Evolutionary conservation across 176 grass and related monocot genomes (phyloP).

Genomic region (Paspalum notatum): DNA sequence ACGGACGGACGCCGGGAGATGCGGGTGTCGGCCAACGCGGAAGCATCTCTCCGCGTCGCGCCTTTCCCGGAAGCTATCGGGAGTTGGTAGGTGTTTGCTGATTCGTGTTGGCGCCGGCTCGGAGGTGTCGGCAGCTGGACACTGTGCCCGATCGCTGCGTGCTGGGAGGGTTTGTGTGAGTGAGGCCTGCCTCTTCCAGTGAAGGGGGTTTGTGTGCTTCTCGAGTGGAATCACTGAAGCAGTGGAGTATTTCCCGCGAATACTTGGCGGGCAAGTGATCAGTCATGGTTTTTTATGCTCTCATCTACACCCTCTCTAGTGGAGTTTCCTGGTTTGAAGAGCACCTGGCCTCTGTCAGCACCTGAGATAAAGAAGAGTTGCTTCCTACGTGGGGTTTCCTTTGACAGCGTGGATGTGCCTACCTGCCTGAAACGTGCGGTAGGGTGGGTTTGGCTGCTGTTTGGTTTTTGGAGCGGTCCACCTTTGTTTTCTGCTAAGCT

Average conservation of each 20-base stretch:
- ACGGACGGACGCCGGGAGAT: neutral
- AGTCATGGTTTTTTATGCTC: no score
- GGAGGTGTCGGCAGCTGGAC: neutral
- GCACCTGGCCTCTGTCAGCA: neutral
- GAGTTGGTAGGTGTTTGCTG: neutral
- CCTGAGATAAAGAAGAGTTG: neutral
- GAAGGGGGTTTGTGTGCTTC: neutral
- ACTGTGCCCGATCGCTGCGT: neutral
- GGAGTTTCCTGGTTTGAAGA: neutral
- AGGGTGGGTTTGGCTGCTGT: neutral
- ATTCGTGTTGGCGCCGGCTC: neutral
- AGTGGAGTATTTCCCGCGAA: neutral
- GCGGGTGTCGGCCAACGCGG: neutral
- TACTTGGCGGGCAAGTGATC: neutral
- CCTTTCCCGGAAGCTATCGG: neutral
- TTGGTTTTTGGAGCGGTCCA: no score
- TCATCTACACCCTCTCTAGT: neutral
- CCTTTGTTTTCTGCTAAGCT: neutral
- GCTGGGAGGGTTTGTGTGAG: neutral
- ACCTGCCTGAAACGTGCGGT: neutral
- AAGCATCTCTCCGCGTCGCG: neutral
- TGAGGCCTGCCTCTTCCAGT: neutral
- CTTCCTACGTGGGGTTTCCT: neutral
- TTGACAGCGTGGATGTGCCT: neutral
- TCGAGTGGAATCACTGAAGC: neutral